These are phyloP conservation scores for Hanseniaspora lachancei DNA, from an alignment of 805 yeast species.

Conservation along the genomic window DNA sequence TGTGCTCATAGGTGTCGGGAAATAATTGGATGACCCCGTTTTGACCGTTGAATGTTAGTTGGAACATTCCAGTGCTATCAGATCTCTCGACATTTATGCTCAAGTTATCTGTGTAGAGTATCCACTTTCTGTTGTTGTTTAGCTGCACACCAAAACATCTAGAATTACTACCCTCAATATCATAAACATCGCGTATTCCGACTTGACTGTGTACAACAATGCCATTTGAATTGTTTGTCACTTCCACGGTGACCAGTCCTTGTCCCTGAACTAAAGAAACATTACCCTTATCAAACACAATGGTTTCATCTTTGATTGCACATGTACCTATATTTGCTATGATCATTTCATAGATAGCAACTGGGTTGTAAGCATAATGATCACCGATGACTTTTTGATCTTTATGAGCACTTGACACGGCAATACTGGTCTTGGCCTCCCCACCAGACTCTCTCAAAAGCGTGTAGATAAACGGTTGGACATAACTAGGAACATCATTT, in stretches of 20 bases:
- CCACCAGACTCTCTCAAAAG: conserved; percentile 26
- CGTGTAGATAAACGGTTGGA: conserved; percentile 20
- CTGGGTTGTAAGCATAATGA: conserved; percentile 7
- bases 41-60: neutral
- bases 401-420: neutral
- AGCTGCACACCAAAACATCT: neutral
- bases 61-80: neutral
- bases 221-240: neutral
- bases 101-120: neutral
- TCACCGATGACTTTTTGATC: conserved; percentile 5
- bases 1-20: neutral
- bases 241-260: neutral
- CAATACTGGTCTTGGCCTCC: conserved; percentile 4
- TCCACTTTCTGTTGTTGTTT: neutral
- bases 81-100: neutral
- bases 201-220: neutral
- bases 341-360: neutral
- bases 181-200: neutral
- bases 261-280: neutral
- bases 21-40: neutral
- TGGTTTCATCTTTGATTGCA: neutral
- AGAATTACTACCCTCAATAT: neutral
- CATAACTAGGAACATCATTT: conserved; percentile 10
- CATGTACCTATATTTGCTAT: neutral
- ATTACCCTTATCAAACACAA: neutral